Conservation (phyloP, 1,284 basidiomycete species). For the Marasmius sp. region DNA sequence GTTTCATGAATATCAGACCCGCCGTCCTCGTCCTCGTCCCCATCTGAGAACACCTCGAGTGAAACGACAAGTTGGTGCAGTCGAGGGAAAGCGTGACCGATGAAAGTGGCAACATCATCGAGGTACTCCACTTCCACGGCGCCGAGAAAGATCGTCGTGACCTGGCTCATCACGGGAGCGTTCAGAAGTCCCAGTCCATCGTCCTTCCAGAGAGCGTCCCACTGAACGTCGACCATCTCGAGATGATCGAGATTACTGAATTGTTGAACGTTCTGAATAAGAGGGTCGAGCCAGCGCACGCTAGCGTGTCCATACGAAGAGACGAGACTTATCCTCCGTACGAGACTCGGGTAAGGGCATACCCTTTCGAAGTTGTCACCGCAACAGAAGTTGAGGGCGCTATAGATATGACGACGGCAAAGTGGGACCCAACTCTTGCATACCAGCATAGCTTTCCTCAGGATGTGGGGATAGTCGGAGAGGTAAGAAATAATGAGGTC, state of each 20-base stretch:
- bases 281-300: background rate
- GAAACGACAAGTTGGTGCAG: background rate
- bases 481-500: background rate
- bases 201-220: background rate
- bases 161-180: background rate
- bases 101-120: background rate
- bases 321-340: background rate
- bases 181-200: background rate
- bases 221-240: background rate
- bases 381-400: background rate
- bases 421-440: background rate
- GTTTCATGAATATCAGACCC: background rate
- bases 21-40: background rate
- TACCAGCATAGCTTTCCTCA: background rate
- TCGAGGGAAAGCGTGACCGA: background rate
- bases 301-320: background rate
- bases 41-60: background rate
- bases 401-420: background rate
- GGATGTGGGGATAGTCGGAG: background rate
- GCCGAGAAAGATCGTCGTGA: background rate
- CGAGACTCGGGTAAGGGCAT: background rate
- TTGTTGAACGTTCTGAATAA: background rate
- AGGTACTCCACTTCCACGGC: background rate
- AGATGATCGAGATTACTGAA: background rate
- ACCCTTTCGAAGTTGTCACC: background rate